Base-by-base conservation (phyloP, 768 basidiomycete species). In the Krasilnikovozyma curviuscula region DNA sequence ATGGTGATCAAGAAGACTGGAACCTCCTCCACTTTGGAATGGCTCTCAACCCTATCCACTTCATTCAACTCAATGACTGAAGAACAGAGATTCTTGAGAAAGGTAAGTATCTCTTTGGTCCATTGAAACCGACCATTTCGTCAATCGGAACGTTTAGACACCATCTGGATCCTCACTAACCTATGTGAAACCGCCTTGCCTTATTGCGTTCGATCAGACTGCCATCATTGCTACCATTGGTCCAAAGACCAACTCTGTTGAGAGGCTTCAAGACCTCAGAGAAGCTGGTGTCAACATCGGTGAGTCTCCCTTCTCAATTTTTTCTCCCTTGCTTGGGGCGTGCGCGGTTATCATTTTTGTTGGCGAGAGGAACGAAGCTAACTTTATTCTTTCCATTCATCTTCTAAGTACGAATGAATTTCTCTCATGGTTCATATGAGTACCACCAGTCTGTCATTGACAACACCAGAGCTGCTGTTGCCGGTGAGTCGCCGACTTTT, bases 381-480 rank as follows among this genome's bases (percentile, higher is more conserved):
- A n/a, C n/a, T n/a, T n/a, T n/a, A n/a, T 7, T 23, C 33, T 35
- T 7, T 5, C 29, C 31, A 7, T 16, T 30, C 30, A 12, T 3
- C 46, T 37, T 27, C 57, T n/a, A n/a, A 95, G 93, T 98, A 55
- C 89, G 93, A 68, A 97, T 98, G 93, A 98, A 98, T 74, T 98
- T 97, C 66, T 97, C 91, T 46, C 93, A 98, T 76, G 93, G 93
- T 40, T 81, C 80, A 48, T 89, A 98, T 67, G 86, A 88, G 60
- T 97, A 91, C 66, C 93, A 97, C 69, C 88, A 98, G 70, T 88
- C 83, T 55, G 93, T 97, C 57, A 86, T 98, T 63, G 89, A 97
- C 70, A 97, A 97, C 72, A 81, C 86, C 43, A 74, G 89, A 60
- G 79, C 78, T 63, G 79, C 81, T 71, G 73, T 84, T 46, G 75